These are phyloP conservation scores for Aspergillus sp. DNA, from an alignment of 2,329 filamentous ascomycete genomes.

Conservation along the genomic window DNA sequence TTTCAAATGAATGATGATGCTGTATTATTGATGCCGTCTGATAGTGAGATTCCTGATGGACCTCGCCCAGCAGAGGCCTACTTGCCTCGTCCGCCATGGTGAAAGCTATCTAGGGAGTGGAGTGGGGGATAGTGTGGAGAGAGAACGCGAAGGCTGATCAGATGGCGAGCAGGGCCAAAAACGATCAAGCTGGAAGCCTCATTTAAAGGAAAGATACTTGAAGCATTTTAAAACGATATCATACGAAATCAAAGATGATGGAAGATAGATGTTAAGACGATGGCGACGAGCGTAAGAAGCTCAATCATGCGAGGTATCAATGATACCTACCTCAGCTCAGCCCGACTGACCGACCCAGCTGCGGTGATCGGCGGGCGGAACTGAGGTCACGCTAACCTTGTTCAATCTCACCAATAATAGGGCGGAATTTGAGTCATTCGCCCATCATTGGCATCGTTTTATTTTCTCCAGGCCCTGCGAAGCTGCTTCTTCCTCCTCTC, in stretches of 20 bases:
- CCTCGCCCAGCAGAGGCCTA: constrained; percentile 30
- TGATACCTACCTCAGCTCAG: not conserved
- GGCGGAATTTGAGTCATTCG: constrained; percentile 2
- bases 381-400: not conserved
- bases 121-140: constrained; percentile 11
- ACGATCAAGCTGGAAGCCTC: not conserved
- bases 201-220: not conserved
- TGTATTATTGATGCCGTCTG: too few relatives aligned
- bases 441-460: constrained; percentile 1
- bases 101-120: constrained; percentile 8
- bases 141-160: constrained; percentile 5
- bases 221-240: not conserved
- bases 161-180: constrained; percentile 4
- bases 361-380: constrained; percentile 3
- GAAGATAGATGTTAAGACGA: not conserved
- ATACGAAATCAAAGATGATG: constrained; percentile 1
- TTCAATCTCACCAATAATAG: not conserved
- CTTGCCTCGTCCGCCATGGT: constrained; percentile 37
- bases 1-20: too few relatives aligned
- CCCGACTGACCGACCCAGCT: not conserved
- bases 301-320: not conserved
- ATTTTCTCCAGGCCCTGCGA: not conserved
- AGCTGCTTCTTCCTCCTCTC: not conserved
- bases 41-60: constrained; percentile 17
- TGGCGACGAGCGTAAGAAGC: not conserved